Base-by-base conservation (phyloP, 2,329 filamentous ascomycete species). In the Colletotrichum viniferum region DNA sequence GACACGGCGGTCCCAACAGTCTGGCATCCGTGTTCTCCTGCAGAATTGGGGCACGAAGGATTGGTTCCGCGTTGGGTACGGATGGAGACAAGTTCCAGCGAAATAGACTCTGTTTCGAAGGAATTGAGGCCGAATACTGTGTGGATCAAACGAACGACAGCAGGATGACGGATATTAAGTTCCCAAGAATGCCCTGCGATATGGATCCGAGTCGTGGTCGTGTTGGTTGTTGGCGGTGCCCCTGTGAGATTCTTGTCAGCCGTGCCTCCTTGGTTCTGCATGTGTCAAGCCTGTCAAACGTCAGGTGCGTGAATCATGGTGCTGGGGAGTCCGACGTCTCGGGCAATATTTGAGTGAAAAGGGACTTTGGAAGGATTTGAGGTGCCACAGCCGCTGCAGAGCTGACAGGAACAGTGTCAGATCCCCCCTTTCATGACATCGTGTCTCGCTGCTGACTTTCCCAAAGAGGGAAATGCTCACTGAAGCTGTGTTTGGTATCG, bases 151-250 rank as follows among this genome's bases (percentile, higher is more conserved):
- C 9, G 12, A 24, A 26, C 61, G 24, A 64, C 34, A 36, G 68
- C 56, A 72, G 62, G 66, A 73, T 64, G 58, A 30, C 60, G 38
- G 58, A 73, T 70, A 64, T 69, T 69, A 56, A 69, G 28, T 36
- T 55, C 26, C 71, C 56, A 58, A 63, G 18, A 16, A 26, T 63
- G 24, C 21, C 56, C 21, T 52, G 43, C 16, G 56, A 28, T 7
- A 64, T 48, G 73, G 32, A 61, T 48, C 38, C 26, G 26, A 32
- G 26, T 12, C 18, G 30, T 62, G 72, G 32, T 16, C 38, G 65
- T 24, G 55, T 62, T 66, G 55, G 68, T 30, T 66, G 26, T 62
- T 55, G 52, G 24, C 18, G 38, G 30, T 26, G 24, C 30, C 32
- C 62, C 55, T 66, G 55, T 66, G 55, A 66, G 36, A 24, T 16